Evolutionary conservation across 2,329 filamentous ascomycete species (phyloP).

Genomic region (Arthrobotrys megalospora): DNA sequence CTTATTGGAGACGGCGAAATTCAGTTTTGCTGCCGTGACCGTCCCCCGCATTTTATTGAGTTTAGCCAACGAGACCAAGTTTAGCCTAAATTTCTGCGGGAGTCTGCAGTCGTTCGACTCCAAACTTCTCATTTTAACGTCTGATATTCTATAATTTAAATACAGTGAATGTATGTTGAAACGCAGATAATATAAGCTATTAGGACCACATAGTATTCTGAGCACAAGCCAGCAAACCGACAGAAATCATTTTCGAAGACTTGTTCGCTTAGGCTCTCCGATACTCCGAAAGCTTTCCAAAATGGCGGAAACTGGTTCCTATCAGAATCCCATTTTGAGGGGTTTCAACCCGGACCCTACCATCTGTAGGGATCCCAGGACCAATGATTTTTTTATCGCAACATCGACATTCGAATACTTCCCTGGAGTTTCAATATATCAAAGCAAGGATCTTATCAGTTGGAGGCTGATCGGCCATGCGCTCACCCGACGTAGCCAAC

Average conservation of each 20-base stretch:
- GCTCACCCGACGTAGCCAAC: slow-evolving; percentile 71
- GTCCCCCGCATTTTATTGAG: slow-evolving; percentile 36
- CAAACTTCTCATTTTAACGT: slow-evolving; percentile 17
- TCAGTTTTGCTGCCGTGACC: not conserved
- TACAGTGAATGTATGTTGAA: not conserved
- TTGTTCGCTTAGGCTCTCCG: slow-evolving; percentile 41
- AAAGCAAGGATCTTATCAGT: slow-evolving; percentile 71
- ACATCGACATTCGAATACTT: slow-evolving; percentile 77
- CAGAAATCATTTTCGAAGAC: slow-evolving; percentile 5
- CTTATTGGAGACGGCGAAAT: too few relatives aligned
- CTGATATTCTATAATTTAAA: slow-evolving; percentile 33
- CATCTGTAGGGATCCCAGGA: slow-evolving; percentile 68
- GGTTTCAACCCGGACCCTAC: slow-evolving; percentile 78
- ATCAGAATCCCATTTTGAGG: slow-evolving; percentile 72
- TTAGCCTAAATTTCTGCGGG: slow-evolving; percentile 43
- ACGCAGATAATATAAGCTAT: not conserved
- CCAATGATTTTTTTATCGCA: slow-evolving; percentile 73
- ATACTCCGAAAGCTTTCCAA: slow-evolving; percentile 25
- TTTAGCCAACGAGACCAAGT: too few relatives aligned
- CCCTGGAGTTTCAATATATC: slow-evolving; percentile 75
- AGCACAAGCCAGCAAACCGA: not conserved
- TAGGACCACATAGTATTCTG: not conserved
- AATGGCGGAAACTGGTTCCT: slow-evolving; percentile 51
- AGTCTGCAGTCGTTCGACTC: slow-evolving; percentile 21
- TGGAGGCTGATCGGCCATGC: slow-evolving; percentile 73